phyloP scores from a whole-genome alignment of 371 early-diverging fungal genomes.

The Mortierella polycephala region DNA sequence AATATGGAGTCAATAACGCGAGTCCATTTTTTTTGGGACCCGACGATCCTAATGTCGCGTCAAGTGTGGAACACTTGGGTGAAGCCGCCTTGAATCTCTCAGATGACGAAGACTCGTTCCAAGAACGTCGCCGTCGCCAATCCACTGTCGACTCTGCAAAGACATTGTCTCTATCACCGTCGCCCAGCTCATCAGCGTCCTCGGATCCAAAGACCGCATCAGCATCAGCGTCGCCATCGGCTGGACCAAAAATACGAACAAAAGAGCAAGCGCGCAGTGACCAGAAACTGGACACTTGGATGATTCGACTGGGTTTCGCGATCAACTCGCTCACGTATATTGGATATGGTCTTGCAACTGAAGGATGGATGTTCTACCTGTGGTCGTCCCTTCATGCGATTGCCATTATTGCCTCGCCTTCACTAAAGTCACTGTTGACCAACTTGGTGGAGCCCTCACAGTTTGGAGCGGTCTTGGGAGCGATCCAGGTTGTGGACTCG shows the following conservation, averaged over 20 bases:
- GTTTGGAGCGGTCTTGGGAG: slow-evolving; percentile 65
- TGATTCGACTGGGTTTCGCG: slow-evolving; percentile 56
- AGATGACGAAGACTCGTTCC: slow-evolving; percentile 30
- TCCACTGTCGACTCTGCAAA: slow-evolving; percentile 15
- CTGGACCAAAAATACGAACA: slow-evolving; percentile 1
- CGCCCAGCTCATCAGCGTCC: not conserved
- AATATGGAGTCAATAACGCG: not conserved
- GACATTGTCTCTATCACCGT: slow-evolving; percentile 12
- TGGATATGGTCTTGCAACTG: slow-evolving; percentile 51
- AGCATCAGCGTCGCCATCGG: not conserved
- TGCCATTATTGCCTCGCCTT: slow-evolving; percentile 56
- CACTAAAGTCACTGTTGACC: slow-evolving; percentile 58
- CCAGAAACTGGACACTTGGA: slow-evolving; percentile 57
- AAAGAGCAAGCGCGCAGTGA: slow-evolving; percentile 6
- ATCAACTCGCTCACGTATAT: slow-evolving; percentile 53
- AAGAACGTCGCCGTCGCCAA: slow-evolving; percentile 32
- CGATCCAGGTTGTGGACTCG: slow-evolving; percentile 63
- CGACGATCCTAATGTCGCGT: slow-evolving; percentile 19
- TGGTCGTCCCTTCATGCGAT: slow-evolving; percentile 55
- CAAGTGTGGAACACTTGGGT: slow-evolving; percentile 46
- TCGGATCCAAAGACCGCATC: not conserved
- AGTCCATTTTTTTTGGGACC: slow-evolving; percentile 6
- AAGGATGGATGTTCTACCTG: slow-evolving; percentile 32
- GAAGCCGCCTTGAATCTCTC: slow-evolving; percentile 33
- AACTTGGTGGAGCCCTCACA: slow-evolving; percentile 59